Evolutionary conservation across 2,329 filamentous ascomycete species (phyloP).

Genomic region (Aspergillus ibericus): DNA sequence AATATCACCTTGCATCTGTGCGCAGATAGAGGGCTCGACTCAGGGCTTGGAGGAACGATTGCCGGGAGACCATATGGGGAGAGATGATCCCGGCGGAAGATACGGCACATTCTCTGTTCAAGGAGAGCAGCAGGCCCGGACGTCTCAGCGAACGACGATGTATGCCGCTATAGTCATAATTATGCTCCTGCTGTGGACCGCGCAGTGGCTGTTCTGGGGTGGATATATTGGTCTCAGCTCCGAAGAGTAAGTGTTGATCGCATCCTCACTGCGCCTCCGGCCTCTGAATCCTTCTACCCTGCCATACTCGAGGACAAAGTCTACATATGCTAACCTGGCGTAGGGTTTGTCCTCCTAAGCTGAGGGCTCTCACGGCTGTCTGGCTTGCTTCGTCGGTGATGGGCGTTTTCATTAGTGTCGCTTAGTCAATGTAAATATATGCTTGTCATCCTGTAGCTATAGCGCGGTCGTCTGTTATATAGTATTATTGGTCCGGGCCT

Average conservation of each 20-base stretch:
- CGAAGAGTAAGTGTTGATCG: constrained; percentile 6
- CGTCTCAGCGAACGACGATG: neutral
- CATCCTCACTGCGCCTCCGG: too few relatives aligned
- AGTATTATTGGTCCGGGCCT: too few relatives aligned
- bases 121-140: neutral
- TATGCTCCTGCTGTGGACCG: constrained; percentile 5
- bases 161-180: neutral
- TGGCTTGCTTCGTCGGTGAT: neutral
- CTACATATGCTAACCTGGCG: neutral
- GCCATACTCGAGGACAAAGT: neutral
- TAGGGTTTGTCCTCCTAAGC: constrained; percentile 5
- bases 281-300: too few relatives aligned
- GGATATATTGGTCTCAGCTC: constrained; percentile 5
- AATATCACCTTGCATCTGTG: too few relatives aligned
- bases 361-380: constrained; percentile 1
- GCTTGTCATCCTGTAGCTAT: too few relatives aligned
- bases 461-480: too few relatives aligned
- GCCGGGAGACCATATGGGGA: neutral
- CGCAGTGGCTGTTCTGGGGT: constrained; percentile 10
- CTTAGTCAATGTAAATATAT: constrained; percentile 9
- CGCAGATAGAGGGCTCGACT: too few relatives aligned
- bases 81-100: too few relatives aligned
- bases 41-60: too few relatives aligned
- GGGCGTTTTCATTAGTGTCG: neutral
- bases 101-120: constrained; percentile 1